These are phyloP conservation scores for Solanum commersonii DNA, from an alignment of 257 asterid genomes.

Conservation along the genomic window DNA sequence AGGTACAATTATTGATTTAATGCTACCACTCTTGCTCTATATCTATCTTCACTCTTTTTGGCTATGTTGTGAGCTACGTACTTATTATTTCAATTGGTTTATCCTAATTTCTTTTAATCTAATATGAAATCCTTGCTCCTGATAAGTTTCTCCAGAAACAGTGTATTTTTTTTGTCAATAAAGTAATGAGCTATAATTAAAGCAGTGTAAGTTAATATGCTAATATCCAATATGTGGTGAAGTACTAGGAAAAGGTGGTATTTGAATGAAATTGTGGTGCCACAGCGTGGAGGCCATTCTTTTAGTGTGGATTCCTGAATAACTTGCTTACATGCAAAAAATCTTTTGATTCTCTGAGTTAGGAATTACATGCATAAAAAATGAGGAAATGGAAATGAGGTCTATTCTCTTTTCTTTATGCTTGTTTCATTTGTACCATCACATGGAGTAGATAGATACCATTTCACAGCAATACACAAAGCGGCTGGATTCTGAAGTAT, in stretches of 20 bases:
- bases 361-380: neutral
- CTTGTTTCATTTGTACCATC: neutral
- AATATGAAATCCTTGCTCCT: neutral
- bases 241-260: neutral
- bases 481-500: neutral
- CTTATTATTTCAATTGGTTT: neutral
- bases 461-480: neutral
- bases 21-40: neutral
- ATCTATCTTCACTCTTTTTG: neutral
- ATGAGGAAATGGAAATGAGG: neutral
- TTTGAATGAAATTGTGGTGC: neutral
- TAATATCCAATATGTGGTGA: neutral
- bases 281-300: neutral
- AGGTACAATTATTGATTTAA: slow-evolving; percentile 26
- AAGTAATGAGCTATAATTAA: neutral
- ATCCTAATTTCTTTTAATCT: neutral
- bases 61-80: neutral
- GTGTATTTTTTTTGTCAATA: neutral
- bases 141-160: neutral
- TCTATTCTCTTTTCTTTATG: neutral
- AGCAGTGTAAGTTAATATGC: neutral
- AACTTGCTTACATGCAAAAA: neutral
- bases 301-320: neutral
- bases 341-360: neutral
- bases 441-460: neutral